Evolutionary conservation across 2,329 filamentous ascomycete genomes (phyloP).

Genomic region (Apiospora marii): DNA sequence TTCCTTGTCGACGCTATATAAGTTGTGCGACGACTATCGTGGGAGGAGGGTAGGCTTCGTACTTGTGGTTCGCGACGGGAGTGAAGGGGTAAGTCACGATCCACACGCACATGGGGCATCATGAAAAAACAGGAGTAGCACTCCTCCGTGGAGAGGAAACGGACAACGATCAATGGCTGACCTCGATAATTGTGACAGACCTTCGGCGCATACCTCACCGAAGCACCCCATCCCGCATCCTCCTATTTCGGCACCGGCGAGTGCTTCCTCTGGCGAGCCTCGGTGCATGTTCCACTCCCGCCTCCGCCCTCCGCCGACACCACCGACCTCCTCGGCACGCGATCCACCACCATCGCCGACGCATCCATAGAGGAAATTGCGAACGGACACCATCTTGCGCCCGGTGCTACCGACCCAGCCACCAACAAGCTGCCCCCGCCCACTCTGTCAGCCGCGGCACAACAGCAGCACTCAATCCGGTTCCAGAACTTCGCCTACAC

Average conservation of each 20-base stretch:
- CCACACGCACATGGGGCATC: neutral
- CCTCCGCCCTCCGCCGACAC: conserved; percentile 71
- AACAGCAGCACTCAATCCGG: conserved; percentile 72
- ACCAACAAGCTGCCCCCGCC: conserved; percentile 35
- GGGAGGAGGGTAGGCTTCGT: conserved; percentile 85
- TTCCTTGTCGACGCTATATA: conserved; percentile 85
- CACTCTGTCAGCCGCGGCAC: conserved; percentile 36
- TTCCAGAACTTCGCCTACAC: conserved; percentile 99
- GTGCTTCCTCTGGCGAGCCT: conserved; percentile 89
- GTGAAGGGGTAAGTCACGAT: conserved; percentile 70
- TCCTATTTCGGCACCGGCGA: conserved; percentile 97
- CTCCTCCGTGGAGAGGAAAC: neutral
- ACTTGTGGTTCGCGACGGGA: conserved; percentile 81
- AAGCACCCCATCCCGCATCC: conserved; percentile 79
- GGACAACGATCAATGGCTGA: conserved; percentile 23
- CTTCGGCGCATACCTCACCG: conserved; percentile 94
- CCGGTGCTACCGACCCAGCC: conserved; percentile 25
- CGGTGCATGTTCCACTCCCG: conserved; percentile 70
- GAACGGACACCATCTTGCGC: conserved; percentile 30
- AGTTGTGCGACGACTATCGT: conserved; percentile 73
- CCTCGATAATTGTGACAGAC: conserved; percentile 53
- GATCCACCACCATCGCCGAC: conserved; percentile 51
- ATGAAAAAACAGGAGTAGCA: neutral
- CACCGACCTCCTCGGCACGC: conserved; percentile 49
- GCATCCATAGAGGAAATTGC: conserved; percentile 27